A percentile compares a stretch with the other conserved stretches of the same genome.
phyloP scores from a whole-genome alignment of 352 stramenopile species.

The Phytopythium chamaehyphon region DNA sequence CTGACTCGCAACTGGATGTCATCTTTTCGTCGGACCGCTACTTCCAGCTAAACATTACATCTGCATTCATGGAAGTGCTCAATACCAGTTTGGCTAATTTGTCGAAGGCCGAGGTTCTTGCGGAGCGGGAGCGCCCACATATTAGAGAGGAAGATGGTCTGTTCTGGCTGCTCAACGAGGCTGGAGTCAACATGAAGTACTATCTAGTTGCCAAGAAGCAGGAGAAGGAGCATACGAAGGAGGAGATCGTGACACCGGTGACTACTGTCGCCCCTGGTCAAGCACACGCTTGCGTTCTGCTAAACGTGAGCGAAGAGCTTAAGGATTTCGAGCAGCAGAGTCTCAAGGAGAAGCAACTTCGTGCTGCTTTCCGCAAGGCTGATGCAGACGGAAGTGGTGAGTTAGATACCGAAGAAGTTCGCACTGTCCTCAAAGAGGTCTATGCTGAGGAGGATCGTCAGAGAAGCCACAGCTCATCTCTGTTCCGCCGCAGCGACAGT shows the following conservation, averaged over 20 bases:
- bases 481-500: constrained; percentile 44
- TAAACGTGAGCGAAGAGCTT: constrained; percentile 63
- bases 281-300: constrained; percentile 54
- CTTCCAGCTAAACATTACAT: constrained; percentile 84
- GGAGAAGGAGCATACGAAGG: constrained; percentile 33
- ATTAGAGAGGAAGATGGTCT: constrained; percentile 79
- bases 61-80: constrained; percentile 76
- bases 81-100: constrained; percentile 68
- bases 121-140: constrained; percentile 53
- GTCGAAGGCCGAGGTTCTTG: constrained; percentile 45
- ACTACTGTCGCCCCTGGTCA: constrained; percentile 42
- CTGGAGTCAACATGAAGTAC: constrained; percentile 75
- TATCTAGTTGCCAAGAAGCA: constrained; percentile 75
- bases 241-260: constrained; percentile 57
- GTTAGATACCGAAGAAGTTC: constrained; percentile 75
- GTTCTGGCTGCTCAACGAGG: constrained; percentile 86
- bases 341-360: constrained; percentile 84
- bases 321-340: constrained; percentile 70
- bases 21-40: constrained; percentile 81
- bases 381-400: constrained; percentile 75
- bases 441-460: constrained; percentile 68
- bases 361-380: constrained; percentile 69
- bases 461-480: constrained; percentile 15
- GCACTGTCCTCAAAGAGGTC: constrained; percentile 61
- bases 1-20: constrained; percentile 51